phyloP scores from a whole-genome alignment of 176 grass and related monocot genomes.

The Oryza coarctata region DNA sequence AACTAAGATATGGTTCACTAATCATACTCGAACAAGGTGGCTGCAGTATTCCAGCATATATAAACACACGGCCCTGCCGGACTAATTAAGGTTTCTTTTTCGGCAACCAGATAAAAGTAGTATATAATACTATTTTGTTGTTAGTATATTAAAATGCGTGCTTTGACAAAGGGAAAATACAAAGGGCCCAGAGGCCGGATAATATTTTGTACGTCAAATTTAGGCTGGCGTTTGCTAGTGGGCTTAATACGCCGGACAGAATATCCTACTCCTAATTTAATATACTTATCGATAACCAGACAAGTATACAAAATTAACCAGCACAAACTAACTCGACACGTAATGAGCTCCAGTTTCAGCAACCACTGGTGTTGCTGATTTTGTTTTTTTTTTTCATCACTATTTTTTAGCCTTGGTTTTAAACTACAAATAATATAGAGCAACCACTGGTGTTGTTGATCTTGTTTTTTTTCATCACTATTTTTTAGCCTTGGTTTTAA shows the following conservation, averaged over 20 bases:
- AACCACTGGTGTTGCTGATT: too few relatives aligned
- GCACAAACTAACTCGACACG: not conserved
- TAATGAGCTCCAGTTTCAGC: not conserved
- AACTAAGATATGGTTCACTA: not conserved
- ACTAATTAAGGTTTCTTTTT: conserved; percentile 20
- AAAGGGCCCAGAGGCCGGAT: not conserved
- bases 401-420: too few relatives aligned
- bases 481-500: too few relatives aligned
- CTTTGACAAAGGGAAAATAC: conserved; percentile 2
- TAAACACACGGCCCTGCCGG: not conserved
- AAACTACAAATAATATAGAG: too few relatives aligned
- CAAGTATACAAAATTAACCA: not conserved
- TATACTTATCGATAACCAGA: not conserved
- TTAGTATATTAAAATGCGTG: not conserved
- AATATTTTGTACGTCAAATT: not conserved
- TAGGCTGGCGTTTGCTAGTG: conserved; percentile 9
- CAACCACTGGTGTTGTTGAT: too few relatives aligned
- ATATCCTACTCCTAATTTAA: not conserved
- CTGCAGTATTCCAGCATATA: not conserved
- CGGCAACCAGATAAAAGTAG: not conserved
- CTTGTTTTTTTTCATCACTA: too few relatives aligned
- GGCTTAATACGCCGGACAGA: conserved; percentile 34
- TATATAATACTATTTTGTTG: not conserved
- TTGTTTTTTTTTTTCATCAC: too few relatives aligned
- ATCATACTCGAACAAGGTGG: not conserved